A percentile compares a stretch with the other conserved stretches of the same genome.
These are phyloP conservation scores for Yarrowia galli DNA, from an alignment of 1,139 yeast genomes.

Conservation along the genomic window DNA sequence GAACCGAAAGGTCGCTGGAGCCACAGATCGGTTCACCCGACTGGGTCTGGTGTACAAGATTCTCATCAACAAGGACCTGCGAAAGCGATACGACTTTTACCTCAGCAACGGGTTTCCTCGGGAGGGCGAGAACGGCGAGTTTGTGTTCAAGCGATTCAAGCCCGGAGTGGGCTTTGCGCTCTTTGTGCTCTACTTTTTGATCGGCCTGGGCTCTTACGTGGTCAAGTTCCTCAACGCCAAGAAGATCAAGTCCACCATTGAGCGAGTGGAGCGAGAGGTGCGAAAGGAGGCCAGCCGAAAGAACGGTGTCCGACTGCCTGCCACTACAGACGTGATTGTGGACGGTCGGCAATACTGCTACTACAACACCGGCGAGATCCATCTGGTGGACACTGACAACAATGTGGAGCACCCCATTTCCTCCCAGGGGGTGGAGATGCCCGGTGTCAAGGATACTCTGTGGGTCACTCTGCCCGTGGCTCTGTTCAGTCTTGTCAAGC, in stretches of 20 bases:
- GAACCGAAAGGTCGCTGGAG: conserved; percentile 54
- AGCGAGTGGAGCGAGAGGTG: conserved; percentile 35
- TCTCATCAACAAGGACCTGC: conserved; percentile 62
- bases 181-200: conserved; percentile 40
- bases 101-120: conserved; percentile 85
- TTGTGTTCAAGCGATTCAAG: conserved; percentile 52
- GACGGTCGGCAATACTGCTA: conserved; percentile 34
- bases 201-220: conserved; percentile 46
- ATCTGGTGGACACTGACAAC: conserved; percentile 74
- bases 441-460: conserved; percentile 64
- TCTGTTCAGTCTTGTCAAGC: conserved; percentile 3
- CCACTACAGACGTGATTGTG: conserved; percentile 27
- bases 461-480: conserved; percentile 53
- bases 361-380: conserved; percentile 60
- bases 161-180: conserved; percentile 65
- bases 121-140: conserved; percentile 53
- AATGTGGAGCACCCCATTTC: conserved; percentile 57
- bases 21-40: conserved; percentile 69
- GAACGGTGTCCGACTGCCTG: conserved; percentile 34
- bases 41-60: conserved; percentile 78
- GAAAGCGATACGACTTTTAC: conserved; percentile 85
- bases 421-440: conserved; percentile 52
- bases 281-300: conserved; percentile 37
- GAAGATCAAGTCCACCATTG: conserved; percentile 31
- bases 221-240: conserved; percentile 32